A percentile compares a stretch with the other conserved stretches of the same genome.
These are phyloP conservation scores for Trypanosoma grayi DNA, from an alignment of 208 protist species.

Conservation along the genomic window DNA sequence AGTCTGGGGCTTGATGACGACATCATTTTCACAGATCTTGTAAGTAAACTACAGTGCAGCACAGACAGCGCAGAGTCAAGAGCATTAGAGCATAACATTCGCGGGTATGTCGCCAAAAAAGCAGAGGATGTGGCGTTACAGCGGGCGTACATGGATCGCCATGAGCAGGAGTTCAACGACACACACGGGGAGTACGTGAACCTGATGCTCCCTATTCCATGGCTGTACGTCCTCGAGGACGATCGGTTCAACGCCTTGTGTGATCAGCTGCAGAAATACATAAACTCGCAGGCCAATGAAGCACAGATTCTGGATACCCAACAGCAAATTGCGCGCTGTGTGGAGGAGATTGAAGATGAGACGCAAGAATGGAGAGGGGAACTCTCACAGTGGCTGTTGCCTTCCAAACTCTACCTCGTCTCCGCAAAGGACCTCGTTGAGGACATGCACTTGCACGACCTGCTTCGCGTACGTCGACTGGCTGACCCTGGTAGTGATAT, in stretches of 20 bases:
- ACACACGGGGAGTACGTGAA: slow-evolving; percentile 38
- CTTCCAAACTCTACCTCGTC: slow-evolving; percentile 27
- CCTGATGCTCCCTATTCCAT: slow-evolving; percentile 51
- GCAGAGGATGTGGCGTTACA: slow-evolving; percentile 27
- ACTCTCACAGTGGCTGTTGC: slow-evolving; percentile 26
- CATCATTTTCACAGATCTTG: slow-evolving; percentile 37
- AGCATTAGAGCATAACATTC: slow-evolving; percentile 24
- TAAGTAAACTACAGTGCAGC: slow-evolving; percentile 14
- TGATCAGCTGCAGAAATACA: slow-evolving; percentile 23
- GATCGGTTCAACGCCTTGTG: slow-evolving; percentile 32
- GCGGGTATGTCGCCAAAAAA: slow-evolving; percentile 40
- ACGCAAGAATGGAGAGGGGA: slow-evolving; percentile 38
- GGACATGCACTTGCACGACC: slow-evolving; percentile 26
- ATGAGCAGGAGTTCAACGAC: slow-evolving; percentile 39
- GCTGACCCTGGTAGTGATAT: background rate
- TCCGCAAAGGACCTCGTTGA: slow-evolving; percentile 20
- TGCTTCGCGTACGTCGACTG: slow-evolving; percentile 13
- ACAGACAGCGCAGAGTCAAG: background rate
- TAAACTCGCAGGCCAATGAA: slow-evolving; percentile 15
- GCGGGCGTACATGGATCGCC: slow-evolving; percentile 31
- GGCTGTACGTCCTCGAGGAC: slow-evolving; percentile 52
- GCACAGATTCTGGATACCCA: slow-evolving; percentile 19
- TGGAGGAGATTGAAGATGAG: slow-evolving; percentile 35
- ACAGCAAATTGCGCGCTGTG: slow-evolving; percentile 23
- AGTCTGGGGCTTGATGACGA: slow-evolving; percentile 51